Base-by-base conservation (phyloP, 768 basidiomycete genomes). In the Mycena belliarum region DNA sequence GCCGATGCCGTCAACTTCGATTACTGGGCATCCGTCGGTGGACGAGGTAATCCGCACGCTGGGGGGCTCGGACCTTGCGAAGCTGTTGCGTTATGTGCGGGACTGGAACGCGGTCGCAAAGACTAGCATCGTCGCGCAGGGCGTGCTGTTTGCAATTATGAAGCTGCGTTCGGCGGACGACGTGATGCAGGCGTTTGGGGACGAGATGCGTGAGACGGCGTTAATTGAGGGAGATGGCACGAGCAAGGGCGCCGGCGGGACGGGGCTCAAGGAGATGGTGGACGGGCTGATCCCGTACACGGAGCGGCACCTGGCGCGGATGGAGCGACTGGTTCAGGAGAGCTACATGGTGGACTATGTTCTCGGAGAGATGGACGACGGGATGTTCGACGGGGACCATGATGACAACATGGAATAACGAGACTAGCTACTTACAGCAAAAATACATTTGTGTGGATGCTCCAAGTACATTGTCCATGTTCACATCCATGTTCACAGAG, bases 91-190 rank as follows among this genome's bases (percentile, higher is more conserved):
- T 18, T 95, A 91, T 71, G 80, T 93, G 42, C 82, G 91, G 44
- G 87, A 89, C 63, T 99, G 97, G 97, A 99, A 98, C 72, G 86
- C 95, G n/a, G 88, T 87, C 60, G 90, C 91, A n/a, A 87, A 87
- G 68, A 94, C 91, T 21, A 89, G 90, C 60, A 78, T 76, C 18
- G 81, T 97, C 42, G 96, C 96, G 8, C 97, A 99, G 74, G 77
- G 76, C 29, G 79, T 98, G 40, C 73, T 99, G 54, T 84, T 90
- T 67, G 87, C 94, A 6, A 74, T 98, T 48, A 71, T 98, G 59
- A 91, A 91, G 72, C 74, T 90, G 60, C 84, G 87, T 26, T 76
- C 86, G 1, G 85, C 88, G 6, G 89, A 90, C 32, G 87, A 93
- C 33, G 75, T 99, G 44, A 74, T 87, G 46, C 72, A 75, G 28